phyloP scores from a whole-genome alignment of 1,284 basidiomycete genomes.

The Tetrapyrgos nigripes region DNA sequence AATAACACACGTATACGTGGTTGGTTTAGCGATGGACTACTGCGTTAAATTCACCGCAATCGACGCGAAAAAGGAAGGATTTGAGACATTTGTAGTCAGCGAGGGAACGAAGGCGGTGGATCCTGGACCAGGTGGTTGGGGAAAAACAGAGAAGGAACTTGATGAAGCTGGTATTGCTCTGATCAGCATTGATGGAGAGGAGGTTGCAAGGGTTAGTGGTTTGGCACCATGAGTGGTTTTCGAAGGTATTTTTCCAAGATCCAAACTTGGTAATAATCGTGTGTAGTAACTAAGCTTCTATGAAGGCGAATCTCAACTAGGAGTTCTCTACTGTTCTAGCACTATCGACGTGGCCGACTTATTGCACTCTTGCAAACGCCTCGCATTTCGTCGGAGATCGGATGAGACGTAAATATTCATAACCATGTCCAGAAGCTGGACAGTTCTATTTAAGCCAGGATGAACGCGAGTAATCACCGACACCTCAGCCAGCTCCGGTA shows the following conservation, averaged over 20 bases:
- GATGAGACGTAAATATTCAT: no score
- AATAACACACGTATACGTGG: constrained; percentile 54
- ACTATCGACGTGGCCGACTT: no score
- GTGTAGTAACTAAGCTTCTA: no score
- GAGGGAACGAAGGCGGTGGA: constrained; percentile 43
- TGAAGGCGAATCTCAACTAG: no score
- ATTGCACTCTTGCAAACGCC: no score
- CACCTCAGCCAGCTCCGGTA: no score
- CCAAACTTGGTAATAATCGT: no score
- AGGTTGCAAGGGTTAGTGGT: constrained; percentile 13
- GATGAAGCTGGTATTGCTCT: constrained; percentile 8
- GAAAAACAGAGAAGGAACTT: constrained; percentile 28
- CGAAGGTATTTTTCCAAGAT: neutral
- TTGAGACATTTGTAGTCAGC: constrained; percentile 43
- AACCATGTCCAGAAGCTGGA: no score
- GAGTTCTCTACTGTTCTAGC: no score
- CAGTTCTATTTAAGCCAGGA: no score
- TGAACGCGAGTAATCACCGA: no score
- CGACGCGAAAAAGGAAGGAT: constrained; percentile 50
- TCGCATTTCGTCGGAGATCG: no score
- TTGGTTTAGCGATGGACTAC: constrained; percentile 68
- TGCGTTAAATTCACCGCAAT: constrained; percentile 55
- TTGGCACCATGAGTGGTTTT: neutral
- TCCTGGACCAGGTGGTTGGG: constrained; percentile 30
- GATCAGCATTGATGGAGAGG: constrained; percentile 11